Conservation (phyloP, 2,329 filamentous ascomycete genomes). For the Paraphaeosphaeria minitans region DNA sequence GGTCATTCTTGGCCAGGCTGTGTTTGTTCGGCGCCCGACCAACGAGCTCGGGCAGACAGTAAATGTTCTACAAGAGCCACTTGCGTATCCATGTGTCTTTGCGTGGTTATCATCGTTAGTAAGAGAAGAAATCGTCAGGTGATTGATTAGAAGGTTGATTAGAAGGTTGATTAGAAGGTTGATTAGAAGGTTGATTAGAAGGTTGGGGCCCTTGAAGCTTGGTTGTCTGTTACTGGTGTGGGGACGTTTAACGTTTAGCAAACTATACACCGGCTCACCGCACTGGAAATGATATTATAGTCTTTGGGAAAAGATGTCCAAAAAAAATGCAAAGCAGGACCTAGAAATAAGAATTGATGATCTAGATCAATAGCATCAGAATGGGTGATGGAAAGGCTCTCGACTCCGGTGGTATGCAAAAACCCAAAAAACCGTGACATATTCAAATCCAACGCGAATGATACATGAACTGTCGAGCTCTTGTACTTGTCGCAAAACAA, state of each 20-base stretch:
- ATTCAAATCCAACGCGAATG: neutral
- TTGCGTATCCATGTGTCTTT: too few relatives aligned
- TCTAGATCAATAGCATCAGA: neutral
- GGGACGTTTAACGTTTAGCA: neutral
- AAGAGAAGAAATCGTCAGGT: too few relatives aligned
- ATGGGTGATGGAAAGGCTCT: neutral
- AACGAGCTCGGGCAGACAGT: too few relatives aligned
- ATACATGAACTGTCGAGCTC: neutral
- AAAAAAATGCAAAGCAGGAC: neutral
- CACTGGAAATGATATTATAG: neutral
- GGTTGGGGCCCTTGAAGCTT: neutral
- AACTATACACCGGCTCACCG: neutral
- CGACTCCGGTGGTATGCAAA: neutral
- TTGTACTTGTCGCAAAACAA: neutral
- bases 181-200: neutral
- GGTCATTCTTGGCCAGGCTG: too few relatives aligned
- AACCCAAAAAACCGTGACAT: neutral
- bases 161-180: neutral
- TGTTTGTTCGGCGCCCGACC: too few relatives aligned
- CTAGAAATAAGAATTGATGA: neutral
- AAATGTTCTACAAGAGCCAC: too few relatives aligned
- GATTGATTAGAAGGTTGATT: neutral
- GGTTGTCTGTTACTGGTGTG: neutral
- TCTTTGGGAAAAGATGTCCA: neutral
- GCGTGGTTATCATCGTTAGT: too few relatives aligned